Base-by-base conservation (phyloP, 352 stramenopile genomes). In the Pythium guiyangense region DNA sequence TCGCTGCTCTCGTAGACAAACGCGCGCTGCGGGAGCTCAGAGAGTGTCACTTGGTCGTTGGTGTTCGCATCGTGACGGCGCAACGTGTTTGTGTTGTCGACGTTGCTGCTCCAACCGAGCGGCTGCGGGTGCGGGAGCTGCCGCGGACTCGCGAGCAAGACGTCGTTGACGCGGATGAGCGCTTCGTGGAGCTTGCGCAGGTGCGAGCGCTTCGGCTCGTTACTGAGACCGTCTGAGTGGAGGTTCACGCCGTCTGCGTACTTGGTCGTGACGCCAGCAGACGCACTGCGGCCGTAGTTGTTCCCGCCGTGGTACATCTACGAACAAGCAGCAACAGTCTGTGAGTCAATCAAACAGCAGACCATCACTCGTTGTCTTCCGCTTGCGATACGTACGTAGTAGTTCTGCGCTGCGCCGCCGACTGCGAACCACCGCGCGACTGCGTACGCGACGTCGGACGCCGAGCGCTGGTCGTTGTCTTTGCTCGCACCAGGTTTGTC, bases 271-370 rank as follows among this genome's bases (percentile, higher is more conserved):
- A 90, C 79, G n/a, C 77, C 77, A 20, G 77, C 79, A 14, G 79
- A 72, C 1, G 79, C 73, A 31, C 60, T 66, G 31, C 79, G 77
- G 3, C 79, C 79, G 47, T 85, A 90, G 52, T 90, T 90, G 66
- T 90, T 90, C 9, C 79, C 79, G 18, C 79, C 79, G 40, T 90
- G 73, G 47, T 90, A 90, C 79, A 90, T 90, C 77, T 90, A n/a
- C n/a, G n/a, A n/a, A n/a, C n/a, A n/a, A n/a, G 12, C 20, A 51
- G 17, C 25, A 46, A 53, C 6, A 39, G 17, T 34, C 18, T 34
- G 22, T 54, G 35, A 31, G 44, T 34, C 18, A 25, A 15, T 27
- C n/a, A n/a, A n/a, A n/a, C n/a, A n/a, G n/a, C 20, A 26, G 29
- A 15, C 8, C 11, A 10, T 6, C 20, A 17, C 27, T 22, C 1